phyloP scores from a whole-genome alignment of 1,284 basidiomycete species.

The Termitomyces sp. region DNA sequence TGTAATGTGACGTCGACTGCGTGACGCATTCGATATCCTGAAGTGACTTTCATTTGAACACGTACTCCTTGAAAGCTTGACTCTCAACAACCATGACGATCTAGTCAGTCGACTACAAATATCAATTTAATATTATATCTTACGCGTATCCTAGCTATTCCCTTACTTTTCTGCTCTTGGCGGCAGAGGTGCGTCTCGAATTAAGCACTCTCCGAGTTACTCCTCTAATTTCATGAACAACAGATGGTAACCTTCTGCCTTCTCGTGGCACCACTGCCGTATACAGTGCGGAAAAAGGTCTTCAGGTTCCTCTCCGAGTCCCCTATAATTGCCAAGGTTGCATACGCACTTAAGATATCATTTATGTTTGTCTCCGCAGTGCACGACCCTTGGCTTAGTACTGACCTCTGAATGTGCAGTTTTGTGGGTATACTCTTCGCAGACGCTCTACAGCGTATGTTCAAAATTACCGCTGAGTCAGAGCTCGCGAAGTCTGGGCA shows the following conservation, averaged over 20 bases:
- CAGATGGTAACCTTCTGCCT: conserved; percentile 72
- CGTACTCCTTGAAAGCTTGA: conserved; percentile 5
- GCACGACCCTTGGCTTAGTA: neutral
- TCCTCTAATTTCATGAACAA: neutral
- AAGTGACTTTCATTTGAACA: neutral
- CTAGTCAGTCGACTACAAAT: conserved; percentile 44
- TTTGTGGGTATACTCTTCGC: conserved; percentile 83
- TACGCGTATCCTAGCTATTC: conserved; percentile 46
- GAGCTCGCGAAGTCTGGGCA: conserved; percentile 64
- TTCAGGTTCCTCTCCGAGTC: conserved; percentile 76
- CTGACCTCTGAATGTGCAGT: conserved; percentile 33
- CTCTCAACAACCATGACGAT: conserved; percentile 50
- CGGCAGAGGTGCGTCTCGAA: conserved; percentile 47
- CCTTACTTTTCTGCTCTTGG: conserved; percentile 73
- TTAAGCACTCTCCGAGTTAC: conserved; percentile 3
- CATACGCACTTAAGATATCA: conserved; percentile 85
- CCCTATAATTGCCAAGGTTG: conserved; percentile 64
- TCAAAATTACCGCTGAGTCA: conserved; percentile 74
- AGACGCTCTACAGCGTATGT: conserved; percentile 94
- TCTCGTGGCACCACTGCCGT: conserved; percentile 74
- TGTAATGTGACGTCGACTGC: conserved; percentile 9
- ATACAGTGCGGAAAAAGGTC: conserved; percentile 63
- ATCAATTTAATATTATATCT: neutral
- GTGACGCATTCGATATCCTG: neutral
- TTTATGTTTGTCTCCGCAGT: conserved; percentile 68